Base-by-base conservation (phyloP, 495 filamentous ascomycete species). In the Polyplosphaeria fusca region DNA sequence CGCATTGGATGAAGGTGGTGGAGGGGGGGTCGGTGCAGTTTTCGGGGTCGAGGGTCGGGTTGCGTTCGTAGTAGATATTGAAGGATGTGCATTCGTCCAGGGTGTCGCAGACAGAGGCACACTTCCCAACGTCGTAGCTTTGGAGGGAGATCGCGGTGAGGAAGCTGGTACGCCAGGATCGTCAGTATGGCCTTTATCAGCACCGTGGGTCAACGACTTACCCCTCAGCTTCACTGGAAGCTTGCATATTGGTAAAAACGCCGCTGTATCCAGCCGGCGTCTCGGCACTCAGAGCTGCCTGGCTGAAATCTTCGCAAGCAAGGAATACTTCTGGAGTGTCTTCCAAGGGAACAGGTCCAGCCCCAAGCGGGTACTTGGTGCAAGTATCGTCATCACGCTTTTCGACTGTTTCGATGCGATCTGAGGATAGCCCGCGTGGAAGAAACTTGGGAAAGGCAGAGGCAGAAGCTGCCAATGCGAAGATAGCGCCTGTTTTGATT, bases 1-100 rank as follows among this genome's bases (percentile, higher is more conserved):
- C 37, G 44, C 58, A 61, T 27, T 50, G 44, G 45, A 61, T 61
- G 35, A 44, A 3, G 9, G 52, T 61, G n/a, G 53, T 56, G 37
- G 26, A 40, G n/a, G 44, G 3, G 1, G 58, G 58, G 24, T 61
- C 47, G 14, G 25, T 14, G 45, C 53, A 56, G 13, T 18, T 42
- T 7, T 30, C 25, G 1, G 58, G 46, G 19, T 26, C 26, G 14
- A 44, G 23, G 22, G 3, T 22, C 1, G 43, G 58, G 23, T 24
- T 25, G n/a, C 43, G 42, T 22, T 61, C 51, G 43, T 30, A 55
- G 39, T 42, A 51, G 46, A 61, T 50, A 23, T 56, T 50, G 47
- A 61, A 56, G 12, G 52, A 47, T 2, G 20, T 19, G 26, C 58
- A 61, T 24, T 47, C 45, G 11, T 26, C 9, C 16, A 18, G 44